Evolutionary conservation across 371 early-diverging fungal species (phyloP).

Genomic region (Funneliformis caledonium): DNA sequence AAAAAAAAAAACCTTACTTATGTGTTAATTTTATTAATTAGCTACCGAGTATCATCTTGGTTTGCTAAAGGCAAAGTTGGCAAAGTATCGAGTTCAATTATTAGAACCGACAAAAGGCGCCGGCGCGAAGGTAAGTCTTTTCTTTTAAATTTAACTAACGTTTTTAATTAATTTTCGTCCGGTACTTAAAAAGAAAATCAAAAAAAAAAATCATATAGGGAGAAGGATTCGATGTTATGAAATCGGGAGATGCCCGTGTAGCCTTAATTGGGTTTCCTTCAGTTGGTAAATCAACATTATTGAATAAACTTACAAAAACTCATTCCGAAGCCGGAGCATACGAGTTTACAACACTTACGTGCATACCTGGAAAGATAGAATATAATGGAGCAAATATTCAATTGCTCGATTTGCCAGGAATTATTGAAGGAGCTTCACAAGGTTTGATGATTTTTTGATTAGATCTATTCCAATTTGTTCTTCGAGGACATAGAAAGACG

Average conservation of each 20-base stretch:
- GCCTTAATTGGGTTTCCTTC: slow-evolving; percentile 99
- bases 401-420: slow-evolving; percentile 80
- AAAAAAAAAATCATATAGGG: slow-evolving; percentile 57
- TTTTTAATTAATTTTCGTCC: no score
- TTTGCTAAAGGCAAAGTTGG: slow-evolving; percentile 95
- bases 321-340: slow-evolving; percentile 94
- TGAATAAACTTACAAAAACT: slow-evolving; percentile 95
- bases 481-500: background rate
- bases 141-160: background rate
- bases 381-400: slow-evolving; percentile 99
- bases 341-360: slow-evolving; percentile 99
- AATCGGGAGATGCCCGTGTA: slow-evolving; percentile 98
- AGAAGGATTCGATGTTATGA: slow-evolving; percentile 97
- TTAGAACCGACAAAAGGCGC: slow-evolving; percentile 82
- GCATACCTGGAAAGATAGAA: slow-evolving; percentile 97
- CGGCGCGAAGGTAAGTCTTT: slow-evolving; percentile 74
- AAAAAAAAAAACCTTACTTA: no score
- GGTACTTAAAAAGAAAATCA: background rate
- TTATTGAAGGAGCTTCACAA: slow-evolving; percentile 96
- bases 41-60: slow-evolving; percentile 98
- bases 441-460: slow-evolving; percentile 65
- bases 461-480: background rate
- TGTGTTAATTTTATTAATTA: slow-evolving; percentile 28
- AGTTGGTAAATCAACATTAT: slow-evolving; percentile 98
- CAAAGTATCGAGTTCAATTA: slow-evolving; percentile 93